Evolutionary conservation across 164 flowering plant genomes (phyloP), one percentile per base, ranked within the genome.

Genomic region (Nelumbo lutea): DNA sequence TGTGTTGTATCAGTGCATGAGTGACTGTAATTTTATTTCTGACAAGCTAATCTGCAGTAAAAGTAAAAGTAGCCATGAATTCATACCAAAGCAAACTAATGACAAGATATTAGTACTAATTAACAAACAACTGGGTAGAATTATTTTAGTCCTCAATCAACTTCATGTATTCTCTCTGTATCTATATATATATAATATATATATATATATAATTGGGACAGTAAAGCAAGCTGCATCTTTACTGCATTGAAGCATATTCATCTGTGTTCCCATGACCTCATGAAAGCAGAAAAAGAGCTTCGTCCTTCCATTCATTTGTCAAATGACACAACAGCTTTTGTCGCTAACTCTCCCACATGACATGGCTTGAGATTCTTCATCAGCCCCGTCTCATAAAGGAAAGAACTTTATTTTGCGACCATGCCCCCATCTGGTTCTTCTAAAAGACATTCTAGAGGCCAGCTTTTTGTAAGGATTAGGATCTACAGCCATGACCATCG

Each of bases 331-430:
- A 14, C 44, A 57, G 10, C 51, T 67, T 67, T 67, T 44, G 61
- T 67, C 69, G 6, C 61, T 44, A 44, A 56, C 69, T 41, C 56
- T 61, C 42, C 43, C 61, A 56, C 62, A 42, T 56, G 48, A 46
- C 52, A 40, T 15, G n/a, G 41, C 42, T 67, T 56, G 61, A 15
- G 52, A 56, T 56, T 52, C 59, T 53, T 52, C 68, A 65, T 42
- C 68, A 52, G 41, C 42, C 43, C 6, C 1, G 39, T 5, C 13
- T 3, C 45, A 51, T 3, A 40, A 40, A 52, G 57, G 7, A 4
- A 59, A 40, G 1, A 51, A 9, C 10, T 13, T 14, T 27, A 27
- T 27, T 10, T 3, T 65, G 10, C 2, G 42, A 40, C 6, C 56
- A 39, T 59, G 60, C 9, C 10, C 10, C 41, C 43, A 40, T 40